These are phyloP conservation scores for Didymella lethalis DNA, from an alignment of 2,329 filamentous ascomycete genomes.

Conservation along the genomic window DNA sequence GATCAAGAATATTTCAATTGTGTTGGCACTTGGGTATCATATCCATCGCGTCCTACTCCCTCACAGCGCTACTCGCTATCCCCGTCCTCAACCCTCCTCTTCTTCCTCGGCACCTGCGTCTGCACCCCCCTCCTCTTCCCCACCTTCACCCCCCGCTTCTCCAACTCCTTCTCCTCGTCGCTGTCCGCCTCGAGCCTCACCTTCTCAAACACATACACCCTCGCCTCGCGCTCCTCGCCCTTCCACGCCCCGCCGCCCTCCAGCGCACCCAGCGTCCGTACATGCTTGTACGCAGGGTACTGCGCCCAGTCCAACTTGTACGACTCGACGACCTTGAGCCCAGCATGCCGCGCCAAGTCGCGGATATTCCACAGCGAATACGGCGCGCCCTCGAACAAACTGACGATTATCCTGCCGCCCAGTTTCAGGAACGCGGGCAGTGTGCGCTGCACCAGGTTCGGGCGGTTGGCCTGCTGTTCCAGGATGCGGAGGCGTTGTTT, in stretches of 20 bases:
- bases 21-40: too few relatives aligned
- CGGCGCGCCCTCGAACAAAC: conserved; percentile 90
- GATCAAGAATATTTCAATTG: too few relatives aligned
- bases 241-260: conserved; percentile 58
- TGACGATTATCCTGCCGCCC: conserved; percentile 74
- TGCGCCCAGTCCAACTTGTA: conserved; percentile 71
- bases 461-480: conserved; percentile 20
- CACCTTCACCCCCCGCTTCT: conserved; percentile 21
- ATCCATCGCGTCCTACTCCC: too few relatives aligned
- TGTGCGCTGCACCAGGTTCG: conserved; percentile 37
- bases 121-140: conserved; percentile 21
- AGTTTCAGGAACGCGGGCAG: conserved; percentile 55
- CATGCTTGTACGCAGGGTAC: conserved; percentile 79
- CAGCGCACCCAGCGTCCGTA: conserved; percentile 71
- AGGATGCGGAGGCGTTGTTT: conserved; percentile 27
- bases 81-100: conserved; percentile 27
- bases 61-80: conserved; percentile 21
- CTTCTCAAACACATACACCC: conserved; percentile 57
- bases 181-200: conserved; percentile 39
- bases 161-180: conserved; percentile 34
- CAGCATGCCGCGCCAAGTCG: conserved; percentile 81
- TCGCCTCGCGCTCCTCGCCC: conserved; percentile 57
- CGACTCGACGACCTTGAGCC: conserved; percentile 73
- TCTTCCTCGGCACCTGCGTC: neutral
- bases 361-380: conserved; percentile 96